Evolutionary conservation across 352 stramenopile genomes (phyloP).

Genomic region (Globisporangium takayamanum): DNA sequence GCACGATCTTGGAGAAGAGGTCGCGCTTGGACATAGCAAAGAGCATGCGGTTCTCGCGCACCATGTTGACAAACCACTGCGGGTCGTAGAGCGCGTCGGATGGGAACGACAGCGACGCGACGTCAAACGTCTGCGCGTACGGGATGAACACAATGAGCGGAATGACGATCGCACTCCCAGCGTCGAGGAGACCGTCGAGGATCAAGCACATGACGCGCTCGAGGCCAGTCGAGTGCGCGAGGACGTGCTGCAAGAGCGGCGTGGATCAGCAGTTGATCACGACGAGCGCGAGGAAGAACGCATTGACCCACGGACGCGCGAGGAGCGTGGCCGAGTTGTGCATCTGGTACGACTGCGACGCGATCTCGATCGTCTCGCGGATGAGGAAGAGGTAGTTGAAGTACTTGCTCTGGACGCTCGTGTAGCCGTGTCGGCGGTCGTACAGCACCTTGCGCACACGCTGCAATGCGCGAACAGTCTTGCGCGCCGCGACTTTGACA

Average conservation of each 20-base stretch:
- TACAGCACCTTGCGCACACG: slow-evolving; percentile 9
- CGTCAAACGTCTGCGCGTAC: slow-evolving; percentile 11
- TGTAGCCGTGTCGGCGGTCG: slow-evolving; percentile 13
- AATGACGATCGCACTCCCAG: slow-evolving; percentile 20
- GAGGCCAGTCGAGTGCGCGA: slow-evolving; percentile 13
- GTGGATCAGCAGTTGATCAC: slow-evolving; percentile 17
- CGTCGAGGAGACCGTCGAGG: slow-evolving; percentile 24
- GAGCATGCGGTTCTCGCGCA: slow-evolving; percentile 17
- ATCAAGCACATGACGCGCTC: slow-evolving; percentile 22
- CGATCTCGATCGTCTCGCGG: slow-evolving; percentile 18
- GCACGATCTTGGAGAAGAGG: slow-evolving; percentile 16
- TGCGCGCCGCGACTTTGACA: neutral
- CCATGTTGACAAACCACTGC: slow-evolving; percentile 20
- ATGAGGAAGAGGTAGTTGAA: slow-evolving; percentile 16
- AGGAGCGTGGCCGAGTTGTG: slow-evolving; percentile 13
- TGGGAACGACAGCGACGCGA: slow-evolving; percentile 3
- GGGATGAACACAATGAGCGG: slow-evolving; percentile 15
- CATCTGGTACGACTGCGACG: slow-evolving; percentile 18
- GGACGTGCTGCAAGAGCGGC: slow-evolving; percentile 14
- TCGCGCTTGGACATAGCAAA: slow-evolving; percentile 15
- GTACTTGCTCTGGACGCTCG: slow-evolving; percentile 17
- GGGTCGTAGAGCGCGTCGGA: slow-evolving; percentile 15
- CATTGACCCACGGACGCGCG: slow-evolving; percentile 15
- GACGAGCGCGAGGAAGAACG: slow-evolving; percentile 15
- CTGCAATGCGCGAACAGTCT: neutral